Percentiles rank a stretch among this genome's conserved stretches.
These are phyloP conservation scores for Epicoccum nigrum DNA, from an alignment of 2,329 filamentous ascomycete species.

Conservation along the genomic window DNA sequence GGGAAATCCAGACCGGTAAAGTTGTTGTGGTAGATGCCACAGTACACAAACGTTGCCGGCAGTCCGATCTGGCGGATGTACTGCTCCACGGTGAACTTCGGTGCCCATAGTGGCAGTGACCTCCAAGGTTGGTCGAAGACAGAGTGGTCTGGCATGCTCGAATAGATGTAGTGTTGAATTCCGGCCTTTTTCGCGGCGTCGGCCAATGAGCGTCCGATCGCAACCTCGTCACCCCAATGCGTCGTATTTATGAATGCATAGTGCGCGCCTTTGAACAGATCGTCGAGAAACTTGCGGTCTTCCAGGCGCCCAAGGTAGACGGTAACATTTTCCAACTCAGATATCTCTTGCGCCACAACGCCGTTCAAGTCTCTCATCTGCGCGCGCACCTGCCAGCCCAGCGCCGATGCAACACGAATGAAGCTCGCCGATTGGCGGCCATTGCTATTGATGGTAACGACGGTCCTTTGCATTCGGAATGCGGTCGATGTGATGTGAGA, in stretches of 20 bases:
- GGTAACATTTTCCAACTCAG: conserved; percentile 80
- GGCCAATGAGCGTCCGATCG: conserved; percentile 85
- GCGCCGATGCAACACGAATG: conserved; percentile 89
- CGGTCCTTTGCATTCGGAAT: conserved; percentile 63
- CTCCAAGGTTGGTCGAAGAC: conserved; percentile 79
- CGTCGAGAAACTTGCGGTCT: conserved; percentile 76
- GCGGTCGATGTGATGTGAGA: neutral
- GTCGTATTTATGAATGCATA: conserved; percentile 98
- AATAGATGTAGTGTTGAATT: conserved; percentile 92
- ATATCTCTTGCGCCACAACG: conserved; percentile 86
- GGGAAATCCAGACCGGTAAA: conserved; percentile 93
- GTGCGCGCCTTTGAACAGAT: conserved; percentile 82
- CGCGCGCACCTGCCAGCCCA: conserved; percentile 91
- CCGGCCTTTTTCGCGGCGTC: conserved; percentile 85
- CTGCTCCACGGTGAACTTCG: conserved; percentile 91
- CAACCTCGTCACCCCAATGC: conserved; percentile 92
- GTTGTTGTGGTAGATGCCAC: conserved; percentile 99
- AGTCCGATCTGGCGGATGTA: conserved; percentile 84
- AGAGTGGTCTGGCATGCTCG: conserved; percentile 94
- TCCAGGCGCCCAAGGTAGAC: conserved; percentile 69
- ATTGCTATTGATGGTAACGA: conserved; percentile 92
- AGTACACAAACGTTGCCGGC: conserved; percentile 91
- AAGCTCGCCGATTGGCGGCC: conserved; percentile 95
- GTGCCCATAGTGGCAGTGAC: conserved; percentile 85
- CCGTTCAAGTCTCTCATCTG: conserved; percentile 88